Percentiles rank a stretch among this genome's conserved stretches.
These are phyloP conservation scores for Ambrosia trifida DNA, from an alignment of 129 eudicot species.

Conservation along the genomic window DNA sequence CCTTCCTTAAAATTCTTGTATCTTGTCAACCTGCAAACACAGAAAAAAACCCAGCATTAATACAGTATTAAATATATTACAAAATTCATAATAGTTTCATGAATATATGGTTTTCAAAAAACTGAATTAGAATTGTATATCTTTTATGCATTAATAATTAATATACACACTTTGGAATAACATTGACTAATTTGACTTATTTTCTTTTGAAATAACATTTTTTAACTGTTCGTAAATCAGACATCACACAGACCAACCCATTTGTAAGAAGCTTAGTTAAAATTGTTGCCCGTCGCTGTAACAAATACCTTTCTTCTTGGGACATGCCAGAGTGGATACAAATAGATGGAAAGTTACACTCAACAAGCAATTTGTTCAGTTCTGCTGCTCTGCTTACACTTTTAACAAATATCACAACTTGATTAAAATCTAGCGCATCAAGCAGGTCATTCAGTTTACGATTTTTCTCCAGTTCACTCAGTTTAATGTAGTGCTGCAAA, in stretches of 20 bases:
- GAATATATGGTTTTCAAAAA: background rate
- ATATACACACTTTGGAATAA: background rate
- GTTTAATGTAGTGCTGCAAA: slow-evolving; percentile 36
- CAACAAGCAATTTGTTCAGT: slow-evolving; percentile 38
- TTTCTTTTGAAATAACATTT: background rate
- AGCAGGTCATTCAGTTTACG: slow-evolving; percentile 39
- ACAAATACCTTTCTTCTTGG: slow-evolving; percentile 27
- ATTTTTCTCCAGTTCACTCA: slow-evolving; percentile 40
- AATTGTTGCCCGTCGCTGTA: background rate
- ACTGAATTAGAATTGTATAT: background rate
- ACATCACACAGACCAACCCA: background rate
- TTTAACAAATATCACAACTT: slow-evolving; percentile 40
- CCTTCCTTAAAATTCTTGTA: slow-evolving; percentile 36
- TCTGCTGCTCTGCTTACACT: slow-evolving; percentile 40
- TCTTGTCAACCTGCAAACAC: slow-evolving; percentile 21
- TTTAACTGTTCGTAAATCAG: background rate
- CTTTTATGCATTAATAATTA: background rate
- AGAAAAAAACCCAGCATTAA: background rate
- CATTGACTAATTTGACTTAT: background rate
- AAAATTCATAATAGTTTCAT: background rate
- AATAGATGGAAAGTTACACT: slow-evolving; percentile 41
- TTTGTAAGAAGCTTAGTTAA: background rate
- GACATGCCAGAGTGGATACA: slow-evolving; percentile 43
- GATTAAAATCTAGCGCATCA: slow-evolving; percentile 40
- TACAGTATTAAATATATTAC: background rate